Percentiles rank a stretch among this genome's conserved stretches.
Evolutionary conservation across 2,329 filamentous ascomycete species (phyloP).

Genomic region (Fusarium burgessii): DNA sequence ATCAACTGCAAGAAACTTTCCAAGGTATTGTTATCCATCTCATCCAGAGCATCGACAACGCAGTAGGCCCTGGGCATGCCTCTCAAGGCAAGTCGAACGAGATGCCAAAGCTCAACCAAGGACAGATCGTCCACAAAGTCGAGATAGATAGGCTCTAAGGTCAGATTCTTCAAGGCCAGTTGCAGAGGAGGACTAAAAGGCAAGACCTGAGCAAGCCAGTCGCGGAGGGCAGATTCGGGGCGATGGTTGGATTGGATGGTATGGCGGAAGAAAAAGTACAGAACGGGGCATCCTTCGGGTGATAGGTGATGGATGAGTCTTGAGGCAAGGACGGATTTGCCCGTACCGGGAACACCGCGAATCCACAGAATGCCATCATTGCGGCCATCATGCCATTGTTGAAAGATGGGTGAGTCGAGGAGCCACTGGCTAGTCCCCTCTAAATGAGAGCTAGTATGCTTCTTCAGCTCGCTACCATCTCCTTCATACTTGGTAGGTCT

Average conservation of each 20-base stretch:
- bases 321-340: conserved; percentile 55
- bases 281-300: conserved; percentile 39
- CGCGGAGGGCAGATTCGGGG: conserved; percentile 48
- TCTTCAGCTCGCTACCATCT: conserved; percentile 29
- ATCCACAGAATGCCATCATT: conserved; percentile 32
- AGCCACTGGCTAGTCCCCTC: conserved; percentile 30
- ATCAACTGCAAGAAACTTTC: conserved; percentile 50
- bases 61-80: conserved; percentile 51
- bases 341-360: conserved; percentile 51
- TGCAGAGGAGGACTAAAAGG: conserved; percentile 49
- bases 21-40: conserved; percentile 55
- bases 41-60: conserved; percentile 60
- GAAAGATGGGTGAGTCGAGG: neutral
- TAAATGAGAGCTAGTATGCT: conserved; percentile 20
- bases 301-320: conserved; percentile 34
- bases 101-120: conserved; percentile 47
- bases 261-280: conserved; percentile 57
- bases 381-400: conserved; percentile 13
- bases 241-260: conserved; percentile 53
- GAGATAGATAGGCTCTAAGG: neutral
- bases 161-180: conserved; percentile 30
- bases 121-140: neutral
- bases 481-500: conserved; percentile 28
- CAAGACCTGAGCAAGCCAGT: conserved; percentile 52
- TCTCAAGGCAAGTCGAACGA: conserved; percentile 44